Evolutionary conservation across 163 green algal genomes (phyloP).

Genomic region (Scenedesmus sp.): DNA sequence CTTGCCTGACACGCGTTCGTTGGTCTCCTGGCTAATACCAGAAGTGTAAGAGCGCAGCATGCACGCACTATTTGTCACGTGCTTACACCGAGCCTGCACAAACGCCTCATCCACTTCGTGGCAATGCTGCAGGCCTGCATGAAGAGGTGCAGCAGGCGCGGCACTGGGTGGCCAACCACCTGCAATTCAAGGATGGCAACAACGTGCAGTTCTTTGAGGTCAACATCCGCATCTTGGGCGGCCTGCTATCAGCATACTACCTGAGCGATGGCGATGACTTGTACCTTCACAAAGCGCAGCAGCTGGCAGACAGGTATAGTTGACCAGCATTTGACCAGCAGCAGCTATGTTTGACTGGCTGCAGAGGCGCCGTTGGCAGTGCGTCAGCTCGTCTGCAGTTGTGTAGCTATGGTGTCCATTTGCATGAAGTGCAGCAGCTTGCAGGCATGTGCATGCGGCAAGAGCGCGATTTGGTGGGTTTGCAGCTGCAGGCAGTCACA

Average conservation of each 20-base stretch:
- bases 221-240: constrained; percentile 87
- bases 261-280: constrained; percentile 68
- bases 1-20: background rate
- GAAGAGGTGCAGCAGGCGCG: constrained; percentile 61
- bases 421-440: no score
- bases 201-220: constrained; percentile 86
- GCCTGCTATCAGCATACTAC: constrained; percentile 72
- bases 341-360: no score
- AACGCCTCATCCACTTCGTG: background rate
- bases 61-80: background rate
- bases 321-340: background rate
- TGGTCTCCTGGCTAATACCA: background rate
- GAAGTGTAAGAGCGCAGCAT: background rate
- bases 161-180: constrained; percentile 55
- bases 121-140: background rate
- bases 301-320: constrained; percentile 65
- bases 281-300: constrained; percentile 65
- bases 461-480: no score
- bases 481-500: no score
- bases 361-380: no score
- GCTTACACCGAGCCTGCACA: background rate
- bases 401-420: no score
- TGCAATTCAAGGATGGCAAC: constrained; percentile 36
- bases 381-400: no score
- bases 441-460: no score